Evolutionary conservation across 768 basidiomycete genomes (phyloP).

Genomic region (Mycena metata): DNA sequence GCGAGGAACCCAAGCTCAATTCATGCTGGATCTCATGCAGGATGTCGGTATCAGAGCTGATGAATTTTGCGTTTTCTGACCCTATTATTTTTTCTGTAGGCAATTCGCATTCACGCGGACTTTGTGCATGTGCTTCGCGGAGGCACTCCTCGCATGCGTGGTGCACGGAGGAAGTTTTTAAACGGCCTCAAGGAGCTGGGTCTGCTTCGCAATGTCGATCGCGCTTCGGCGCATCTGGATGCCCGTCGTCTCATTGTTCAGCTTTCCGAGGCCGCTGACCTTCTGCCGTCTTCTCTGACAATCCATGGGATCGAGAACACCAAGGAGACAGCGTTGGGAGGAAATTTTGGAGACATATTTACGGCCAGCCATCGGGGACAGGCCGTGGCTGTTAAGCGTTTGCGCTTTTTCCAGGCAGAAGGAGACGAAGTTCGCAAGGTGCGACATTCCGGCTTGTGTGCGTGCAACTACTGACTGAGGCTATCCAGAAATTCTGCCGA

Average conservation of each 20-base stretch:
- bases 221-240: constrained; percentile 11
- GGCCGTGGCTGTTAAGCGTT: constrained; percentile 21
- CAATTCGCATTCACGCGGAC: constrained; percentile 11
- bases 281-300: constrained; percentile 15
- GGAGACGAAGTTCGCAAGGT: constrained; percentile 13
- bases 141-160: constrained; percentile 23
- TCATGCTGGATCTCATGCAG: constrained; percentile 26
- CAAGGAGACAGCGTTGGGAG: neutral
- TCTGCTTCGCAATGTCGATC: constrained; percentile 21
- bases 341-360: constrained; percentile 21
- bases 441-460: neutral
- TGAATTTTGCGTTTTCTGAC: neutral
- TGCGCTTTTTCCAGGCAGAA: constrained; percentile 20
- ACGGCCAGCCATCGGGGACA: neutral
- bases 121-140: constrained; percentile 15
- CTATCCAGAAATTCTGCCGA: constrained; percentile 34
- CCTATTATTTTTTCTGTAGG: too few relatives aligned
- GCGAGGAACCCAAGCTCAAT: constrained; percentile 20
- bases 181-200: neutral
- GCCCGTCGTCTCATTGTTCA: constrained; percentile 15
- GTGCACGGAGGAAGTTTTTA: constrained; percentile 14
- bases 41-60: constrained; percentile 2
- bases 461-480: neutral
- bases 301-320: neutral
- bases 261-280: constrained; percentile 13